Evolutionary conservation across 192 early-diverging fungal species (phyloP).

Genomic region (Chytriomyces sp.): DNA sequence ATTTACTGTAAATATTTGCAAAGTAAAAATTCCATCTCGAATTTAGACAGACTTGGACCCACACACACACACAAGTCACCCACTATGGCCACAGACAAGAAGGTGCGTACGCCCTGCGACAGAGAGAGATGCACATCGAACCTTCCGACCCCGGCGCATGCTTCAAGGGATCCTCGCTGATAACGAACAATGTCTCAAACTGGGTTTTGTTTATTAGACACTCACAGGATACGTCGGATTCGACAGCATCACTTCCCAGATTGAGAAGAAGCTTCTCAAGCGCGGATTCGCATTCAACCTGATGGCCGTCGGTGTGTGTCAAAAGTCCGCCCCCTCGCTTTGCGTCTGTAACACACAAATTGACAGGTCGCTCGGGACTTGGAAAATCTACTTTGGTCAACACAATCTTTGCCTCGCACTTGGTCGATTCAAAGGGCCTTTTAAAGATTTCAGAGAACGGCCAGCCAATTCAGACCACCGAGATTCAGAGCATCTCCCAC

Average conservation of each 20-base stretch:
- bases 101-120: no score
- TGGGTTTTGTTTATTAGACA: slow-evolving; percentile 2
- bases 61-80: no score
- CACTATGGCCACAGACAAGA: no score
- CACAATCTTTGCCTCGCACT: slow-evolving; percentile 95
- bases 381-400: slow-evolving; percentile 99
- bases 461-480: slow-evolving; percentile 84
- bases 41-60: no score
- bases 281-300: slow-evolving; percentile 98
- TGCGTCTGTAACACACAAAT: no score
- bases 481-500: slow-evolving; percentile 90
- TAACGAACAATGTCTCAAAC: no score
- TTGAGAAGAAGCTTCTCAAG: slow-evolving; percentile 96
- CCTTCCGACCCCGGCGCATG: no score
- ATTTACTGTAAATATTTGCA: no score
- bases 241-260: slow-evolving; percentile 95
- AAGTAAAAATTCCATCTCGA: no score
- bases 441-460: slow-evolving; percentile 77
- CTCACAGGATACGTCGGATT: slow-evolving; percentile 96
- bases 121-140: no score
- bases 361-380: slow-evolving; percentile 87
- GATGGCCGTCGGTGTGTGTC: slow-evolving; percentile 86
- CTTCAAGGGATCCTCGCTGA: no score
- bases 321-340: not conserved
- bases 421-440: slow-evolving; percentile 91